Evolutionary conservation across 345 rosid species (phyloP).

Genomic region (Arabidopsis arenosa): DNA sequence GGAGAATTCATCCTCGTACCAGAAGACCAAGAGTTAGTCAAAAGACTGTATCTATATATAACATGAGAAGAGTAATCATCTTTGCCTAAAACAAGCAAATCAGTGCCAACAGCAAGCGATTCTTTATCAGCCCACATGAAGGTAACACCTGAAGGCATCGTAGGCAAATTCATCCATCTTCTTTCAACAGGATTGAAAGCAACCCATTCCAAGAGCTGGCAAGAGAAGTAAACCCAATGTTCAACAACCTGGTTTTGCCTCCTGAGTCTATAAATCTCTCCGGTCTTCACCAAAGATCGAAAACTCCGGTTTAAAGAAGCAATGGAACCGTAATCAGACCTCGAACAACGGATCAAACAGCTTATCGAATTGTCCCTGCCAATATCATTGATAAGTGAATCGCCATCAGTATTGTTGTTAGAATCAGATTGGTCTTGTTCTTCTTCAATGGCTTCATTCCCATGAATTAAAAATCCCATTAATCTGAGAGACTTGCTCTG

Average conservation of each 20-base stretch:
- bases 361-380: conserved; percentile 70
- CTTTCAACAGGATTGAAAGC: conserved; percentile 65
- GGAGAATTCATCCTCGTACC: conserved; percentile 58
- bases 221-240: conserved; percentile 88
- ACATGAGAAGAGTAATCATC: conserved; percentile 43
- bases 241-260: conserved; percentile 50
- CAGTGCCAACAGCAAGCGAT: conserved; percentile 67
- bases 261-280: conserved; percentile 59
- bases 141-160: conserved; percentile 54
- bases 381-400: conserved; percentile 58
- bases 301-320: conserved; percentile 56
- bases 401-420: conserved; percentile 33
- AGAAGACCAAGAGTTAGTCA: conserved; percentile 56
- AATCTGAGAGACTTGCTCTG: conserved; percentile 45
- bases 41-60: conserved; percentile 54
- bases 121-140: conserved; percentile 63
- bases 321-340: conserved; percentile 56
- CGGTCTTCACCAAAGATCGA: conserved; percentile 52
- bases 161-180: conserved; percentile 73
- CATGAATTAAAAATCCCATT: conserved; percentile 3
- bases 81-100: conserved; percentile 66
- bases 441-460: neutral
- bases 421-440: conserved; percentile 23
- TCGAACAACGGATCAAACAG: conserved; percentile 68
- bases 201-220: conserved; percentile 72